Percentiles rank a stretch among this genome's conserved stretches.
Evolutionary conservation across 2,329 filamentous ascomycete genomes (phyloP).

Genomic region (Diaporthe batatas): DNA sequence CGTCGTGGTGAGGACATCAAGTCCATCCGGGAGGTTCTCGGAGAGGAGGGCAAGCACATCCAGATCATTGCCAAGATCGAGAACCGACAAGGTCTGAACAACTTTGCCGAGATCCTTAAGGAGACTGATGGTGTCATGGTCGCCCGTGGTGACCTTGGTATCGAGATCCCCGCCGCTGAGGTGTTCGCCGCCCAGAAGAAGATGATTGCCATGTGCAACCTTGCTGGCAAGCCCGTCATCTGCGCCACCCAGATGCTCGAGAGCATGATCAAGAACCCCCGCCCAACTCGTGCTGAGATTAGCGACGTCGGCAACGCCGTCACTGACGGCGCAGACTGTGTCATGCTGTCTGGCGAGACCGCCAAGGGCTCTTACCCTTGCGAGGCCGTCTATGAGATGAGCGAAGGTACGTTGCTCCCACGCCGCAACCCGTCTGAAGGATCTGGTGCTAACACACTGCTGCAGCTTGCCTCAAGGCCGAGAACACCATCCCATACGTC

Average conservation of each 20-base stretch:
- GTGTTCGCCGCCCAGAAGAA: constrained; percentile 99
- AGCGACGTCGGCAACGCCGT: constrained; percentile 98
- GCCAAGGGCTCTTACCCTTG: constrained; percentile 96
- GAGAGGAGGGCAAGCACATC: constrained; percentile 92
- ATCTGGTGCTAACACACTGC: constrained; percentile 11
- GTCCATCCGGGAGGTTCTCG: constrained; percentile 91
- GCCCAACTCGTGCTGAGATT: constrained; percentile 97
- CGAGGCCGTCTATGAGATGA: constrained; percentile 97
- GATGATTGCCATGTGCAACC: constrained; percentile 99
- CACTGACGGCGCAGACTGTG: constrained; percentile 97
- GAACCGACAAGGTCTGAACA: constrained; percentile 99
- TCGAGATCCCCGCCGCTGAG: constrained; percentile 98
- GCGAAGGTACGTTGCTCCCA: constrained; percentile 72
- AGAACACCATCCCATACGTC: constrained; percentile 97
- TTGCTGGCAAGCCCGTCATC: constrained; percentile 98
- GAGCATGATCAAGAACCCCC: constrained; percentile 99
- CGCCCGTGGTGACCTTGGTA: constrained; percentile 96
- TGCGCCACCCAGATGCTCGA: constrained; percentile 99
- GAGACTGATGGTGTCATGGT: constrained; percentile 99
- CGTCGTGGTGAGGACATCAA: constrained; percentile 93
- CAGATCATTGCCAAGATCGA: constrained; percentile 99
- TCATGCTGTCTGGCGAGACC: constrained; percentile 99
- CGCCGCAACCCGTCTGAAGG: neutral
- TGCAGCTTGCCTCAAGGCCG: constrained; percentile 85
- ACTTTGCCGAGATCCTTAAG: constrained; percentile 96